A percentile compares a stretch with the other conserved stretches of the same genome.
phyloP scores from a whole-genome alignment of 176 grass and related monocot species.

The Alloteropsis semialata region DNA sequence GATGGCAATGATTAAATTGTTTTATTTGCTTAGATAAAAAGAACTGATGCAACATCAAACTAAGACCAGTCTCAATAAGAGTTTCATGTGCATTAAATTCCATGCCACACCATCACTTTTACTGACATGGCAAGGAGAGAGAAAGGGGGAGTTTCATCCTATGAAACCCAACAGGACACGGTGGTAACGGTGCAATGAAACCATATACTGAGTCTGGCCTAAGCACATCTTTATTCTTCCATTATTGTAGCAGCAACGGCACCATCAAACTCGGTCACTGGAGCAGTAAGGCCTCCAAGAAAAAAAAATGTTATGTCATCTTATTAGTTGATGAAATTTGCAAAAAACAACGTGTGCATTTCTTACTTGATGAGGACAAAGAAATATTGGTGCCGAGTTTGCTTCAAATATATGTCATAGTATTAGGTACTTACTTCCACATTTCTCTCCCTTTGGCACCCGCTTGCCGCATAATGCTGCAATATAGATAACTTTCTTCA shows the following conservation, averaged over 20 bases:
- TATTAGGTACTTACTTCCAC: background rate
- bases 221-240: background rate
- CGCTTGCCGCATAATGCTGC: background rate
- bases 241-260: background rate
- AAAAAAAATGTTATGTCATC: background rate
- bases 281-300: background rate
- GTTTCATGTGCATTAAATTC: too few relatives aligned
- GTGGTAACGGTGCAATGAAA: too few relatives aligned
- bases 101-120: too few relatives aligned
- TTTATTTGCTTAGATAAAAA: too few relatives aligned
- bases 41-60: background rate
- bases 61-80: too few relatives aligned
- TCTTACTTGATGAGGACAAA: background rate
- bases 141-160: too few relatives aligned
- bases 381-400: background rate
- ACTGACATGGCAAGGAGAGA: too few relatives aligned
- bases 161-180: too few relatives aligned
- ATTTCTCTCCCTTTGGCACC: background rate
- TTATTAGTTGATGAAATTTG: background rate
- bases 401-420: too few relatives aligned
- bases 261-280: background rate
- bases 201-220: too few relatives aligned
- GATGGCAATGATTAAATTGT: too few relatives aligned
- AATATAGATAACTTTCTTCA: background rate
- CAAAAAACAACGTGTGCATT: background rate